phyloP scores from a whole-genome alignment of 208 protist genomes.

The Leishmania martiniquensis region DNA sequence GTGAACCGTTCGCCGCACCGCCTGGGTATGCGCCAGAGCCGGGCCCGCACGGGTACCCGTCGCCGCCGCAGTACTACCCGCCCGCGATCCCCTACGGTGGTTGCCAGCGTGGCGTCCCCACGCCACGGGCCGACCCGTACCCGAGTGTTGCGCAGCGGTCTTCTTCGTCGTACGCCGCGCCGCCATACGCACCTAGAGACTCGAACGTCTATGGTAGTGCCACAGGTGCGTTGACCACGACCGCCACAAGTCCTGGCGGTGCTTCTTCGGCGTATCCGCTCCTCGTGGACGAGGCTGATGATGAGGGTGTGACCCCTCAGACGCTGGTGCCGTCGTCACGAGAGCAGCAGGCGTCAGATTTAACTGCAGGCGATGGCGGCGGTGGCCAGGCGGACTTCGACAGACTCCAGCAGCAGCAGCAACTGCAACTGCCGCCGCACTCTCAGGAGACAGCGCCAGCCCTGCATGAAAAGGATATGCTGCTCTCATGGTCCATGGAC shows the following conservation, averaged over 20 bases:
- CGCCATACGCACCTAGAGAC: constrained; percentile 1
- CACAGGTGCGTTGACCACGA: not conserved
- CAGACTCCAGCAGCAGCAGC: constrained; percentile 12
- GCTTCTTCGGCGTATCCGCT: constrained; percentile 14
- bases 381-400: not conserved
- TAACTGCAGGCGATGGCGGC: not conserved
- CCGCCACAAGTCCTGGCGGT: not conserved
- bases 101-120: not conserved
- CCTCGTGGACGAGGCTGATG: constrained; percentile 24
- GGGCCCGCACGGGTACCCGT: constrained; percentile 1
- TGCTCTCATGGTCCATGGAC: constrained; percentile 29
- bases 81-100: not conserved
- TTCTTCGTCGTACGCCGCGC: not conserved
- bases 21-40: not conserved
- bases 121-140: not conserved
- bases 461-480: constrained; percentile 7
- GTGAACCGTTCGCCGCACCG: not conserved
- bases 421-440: not conserved
- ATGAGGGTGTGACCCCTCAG: constrained; percentile 1
- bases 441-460: not conserved
- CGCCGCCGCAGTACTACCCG: constrained; percentile 6
- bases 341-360: not conserved
- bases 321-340: not conserved
- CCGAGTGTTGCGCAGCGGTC: not conserved
- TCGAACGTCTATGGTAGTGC: not conserved